A percentile compares a stretch with the other conserved stretches of the same genome.
Conservation (phyloP, 1,284 basidiomycete genomes). For the Ustilago cynodontis region DNA sequence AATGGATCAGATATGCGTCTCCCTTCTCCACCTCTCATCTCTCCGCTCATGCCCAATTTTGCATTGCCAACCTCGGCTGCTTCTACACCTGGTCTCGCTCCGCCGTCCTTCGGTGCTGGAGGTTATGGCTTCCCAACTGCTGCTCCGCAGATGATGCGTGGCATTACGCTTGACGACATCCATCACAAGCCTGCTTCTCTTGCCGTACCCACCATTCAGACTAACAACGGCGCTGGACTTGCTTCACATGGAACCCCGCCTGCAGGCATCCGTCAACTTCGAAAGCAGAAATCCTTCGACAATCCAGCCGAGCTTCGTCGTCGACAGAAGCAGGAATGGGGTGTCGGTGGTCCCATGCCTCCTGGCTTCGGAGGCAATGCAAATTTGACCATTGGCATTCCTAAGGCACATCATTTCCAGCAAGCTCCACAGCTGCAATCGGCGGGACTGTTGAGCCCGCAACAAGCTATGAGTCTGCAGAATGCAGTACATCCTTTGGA, state of each 20-base stretch:
- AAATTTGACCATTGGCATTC: conserved; percentile 39
- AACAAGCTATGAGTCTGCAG: conserved; percentile 24
- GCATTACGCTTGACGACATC: conserved; percentile 35
- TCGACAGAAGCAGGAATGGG: conserved; percentile 48
- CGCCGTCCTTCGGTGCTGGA: conserved; percentile 2
- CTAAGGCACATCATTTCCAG: conserved; percentile 17
- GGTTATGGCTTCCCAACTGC: conserved; percentile 25
- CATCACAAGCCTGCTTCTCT: conserved; percentile 36
- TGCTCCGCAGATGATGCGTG: conserved; percentile 15
- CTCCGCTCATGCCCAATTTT: conserved; percentile 44
- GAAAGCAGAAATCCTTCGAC: conserved; percentile 54
- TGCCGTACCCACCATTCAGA: conserved; percentile 3
- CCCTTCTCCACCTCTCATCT: conserved; percentile 41
- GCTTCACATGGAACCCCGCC: neutral
- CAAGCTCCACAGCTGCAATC: conserved; percentile 13
- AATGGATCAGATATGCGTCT: conserved; percentile 20
- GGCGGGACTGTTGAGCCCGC: conserved; percentile 19
- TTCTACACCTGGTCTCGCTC: conserved; percentile 30
- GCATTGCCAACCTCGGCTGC: conserved; percentile 29
- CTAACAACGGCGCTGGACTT: neutral
- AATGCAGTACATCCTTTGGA: conserved; percentile 19
- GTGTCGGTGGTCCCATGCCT: conserved; percentile 31
- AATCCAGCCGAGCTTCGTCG: conserved; percentile 50
- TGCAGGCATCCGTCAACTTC: conserved; percentile 27
- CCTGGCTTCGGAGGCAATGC: conserved; percentile 37